Evolutionary conservation across 768 basidiomycete genomes (phyloP), one percentile per base, ranked within the genome.

Genomic region (Stropharia rugosoannulata): DNA sequence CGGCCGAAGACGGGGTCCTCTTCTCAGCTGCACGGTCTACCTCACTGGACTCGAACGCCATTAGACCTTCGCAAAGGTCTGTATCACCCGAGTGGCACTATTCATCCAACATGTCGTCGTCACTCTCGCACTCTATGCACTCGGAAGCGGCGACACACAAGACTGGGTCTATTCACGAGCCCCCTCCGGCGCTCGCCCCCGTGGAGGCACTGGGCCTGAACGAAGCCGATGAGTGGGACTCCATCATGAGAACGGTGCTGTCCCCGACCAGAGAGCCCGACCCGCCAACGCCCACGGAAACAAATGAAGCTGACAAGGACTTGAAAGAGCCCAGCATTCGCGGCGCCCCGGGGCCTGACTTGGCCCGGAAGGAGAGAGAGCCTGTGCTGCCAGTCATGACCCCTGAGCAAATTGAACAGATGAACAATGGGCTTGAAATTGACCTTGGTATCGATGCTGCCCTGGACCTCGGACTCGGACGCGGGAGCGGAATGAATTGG

Each of bases 1-100:
- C 48, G 38, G 72, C 66, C 25, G 80, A 81, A 62, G 77, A 81
- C 49, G 80, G 80, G 1, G 57, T 78, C 1, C 66, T 81, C 6
- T 76, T 77, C 54, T 71, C 77, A 0, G 60, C 69, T 60, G 65
- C 36, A 64, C 73, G 75, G 27, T 75, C 76, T 0, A 69, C 74
- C 0, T 78, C 77, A 4, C 62, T 78, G 22, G 78, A 80, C 55
- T 79, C 77, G 12, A 52, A 52, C 16, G 58, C 56, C 25, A 57
- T 61, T 11, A 56, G 61, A 22, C 64, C 64, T 10, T 64, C 67
- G 0, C 57, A 61, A 39, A 48, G 60, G 35, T 68, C 65, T 6
- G 43, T 64, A 5, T 66, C 76, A 16, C 66, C 75, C 0, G 76
- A 79, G 16, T 79, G 77, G 77, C 72, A 72, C 45, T 63, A 72